These are phyloP conservation scores for Naganishia onofrii DNA, from an alignment of 768 basidiomycete genomes.

Conservation along the genomic window DNA sequence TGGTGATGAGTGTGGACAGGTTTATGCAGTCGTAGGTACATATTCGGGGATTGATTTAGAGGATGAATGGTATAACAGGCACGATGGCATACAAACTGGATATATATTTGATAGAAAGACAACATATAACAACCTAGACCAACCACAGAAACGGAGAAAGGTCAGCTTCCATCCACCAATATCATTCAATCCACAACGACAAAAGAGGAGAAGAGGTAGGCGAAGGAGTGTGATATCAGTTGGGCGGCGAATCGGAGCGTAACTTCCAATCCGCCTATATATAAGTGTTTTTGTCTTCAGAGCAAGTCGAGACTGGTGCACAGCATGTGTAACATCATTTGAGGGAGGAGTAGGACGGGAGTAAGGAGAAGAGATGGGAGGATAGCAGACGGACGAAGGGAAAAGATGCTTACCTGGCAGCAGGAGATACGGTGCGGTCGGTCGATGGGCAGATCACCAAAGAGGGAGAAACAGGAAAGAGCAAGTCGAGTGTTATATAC, in stretches of 20 bases:
- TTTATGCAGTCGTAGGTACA: no score
- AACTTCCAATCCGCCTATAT: slow-evolving; percentile 12
- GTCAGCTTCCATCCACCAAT: background rate
- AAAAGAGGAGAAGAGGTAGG: background rate
- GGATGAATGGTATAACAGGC: no score
- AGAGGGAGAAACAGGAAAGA: background rate
- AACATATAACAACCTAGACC: background rate
- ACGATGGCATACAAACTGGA: no score
- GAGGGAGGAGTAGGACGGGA: background rate
- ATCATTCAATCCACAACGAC: background rate
- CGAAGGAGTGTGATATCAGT: background rate
- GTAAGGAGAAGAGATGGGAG: no score
- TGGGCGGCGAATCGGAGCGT: slow-evolving; percentile 18
- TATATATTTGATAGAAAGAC: no score
- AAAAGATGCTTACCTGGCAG: slow-evolving; percentile 17
- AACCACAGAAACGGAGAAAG: background rate
- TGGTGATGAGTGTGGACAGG: no score
- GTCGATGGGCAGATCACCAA: background rate
- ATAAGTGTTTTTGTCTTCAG: slow-evolving; percentile 25
- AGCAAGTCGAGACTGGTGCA: slow-evolving; percentile 23
- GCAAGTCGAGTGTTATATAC: background rate
- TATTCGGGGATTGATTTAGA: no score
- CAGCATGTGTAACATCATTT: slow-evolving; percentile 23
- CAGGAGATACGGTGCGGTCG: background rate
- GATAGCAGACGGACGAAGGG: background rate